A percentile compares a stretch with the other conserved stretches of the same genome.
Conservation (phyloP, 257 asterid species). For the Primulina tabacum region DNA sequence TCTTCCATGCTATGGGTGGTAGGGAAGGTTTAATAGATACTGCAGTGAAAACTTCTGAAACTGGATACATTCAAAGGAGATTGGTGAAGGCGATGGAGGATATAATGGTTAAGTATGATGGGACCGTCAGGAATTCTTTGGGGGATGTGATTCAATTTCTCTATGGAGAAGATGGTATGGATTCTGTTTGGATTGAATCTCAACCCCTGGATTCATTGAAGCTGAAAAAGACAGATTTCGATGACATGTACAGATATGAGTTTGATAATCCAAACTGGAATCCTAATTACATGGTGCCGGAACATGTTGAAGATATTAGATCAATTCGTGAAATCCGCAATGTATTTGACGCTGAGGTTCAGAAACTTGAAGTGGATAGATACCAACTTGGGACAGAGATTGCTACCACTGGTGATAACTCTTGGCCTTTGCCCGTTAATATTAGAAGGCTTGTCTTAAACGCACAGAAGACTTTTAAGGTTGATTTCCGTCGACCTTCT, state of each 20-base stretch:
- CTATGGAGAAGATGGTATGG: conserved; percentile 99
- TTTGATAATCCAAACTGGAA: conserved; percentile 81
- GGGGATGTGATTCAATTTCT: conserved; percentile 99
- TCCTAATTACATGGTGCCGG: conserved; percentile 83
- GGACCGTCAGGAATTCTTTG: conserved; percentile 93
- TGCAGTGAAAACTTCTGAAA: conserved; percentile 98
- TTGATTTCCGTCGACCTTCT: conserved; percentile 89
- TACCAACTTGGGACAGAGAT: conserved; percentile 88
- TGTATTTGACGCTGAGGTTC: conserved; percentile 96
- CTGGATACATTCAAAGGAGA: conserved; percentile 97
- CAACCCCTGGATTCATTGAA: conserved; percentile 91
- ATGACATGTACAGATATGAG: conserved; percentile 70
- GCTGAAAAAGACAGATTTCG: conserved; percentile 68
- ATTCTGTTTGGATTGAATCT: conserved; percentile 95
- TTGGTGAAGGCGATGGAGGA: conserved; percentile 99
- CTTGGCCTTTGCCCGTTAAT: conserved; percentile 96
- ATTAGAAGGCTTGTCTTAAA: conserved; percentile 82
- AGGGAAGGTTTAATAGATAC: conserved; percentile 99
- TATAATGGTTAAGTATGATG: conserved; percentile 98
- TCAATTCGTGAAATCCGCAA: conserved; percentile 89
- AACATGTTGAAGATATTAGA: conserved; percentile 86
- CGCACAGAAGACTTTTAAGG: conserved; percentile 94
- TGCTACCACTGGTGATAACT: conserved; percentile 85
- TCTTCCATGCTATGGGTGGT: conserved; percentile 99
- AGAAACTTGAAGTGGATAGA: conserved; percentile 92